These are phyloP conservation scores for Pisolithus microcarpus DNA, from an alignment of 768 basidiomycete species.

Conservation along the genomic window DNA sequence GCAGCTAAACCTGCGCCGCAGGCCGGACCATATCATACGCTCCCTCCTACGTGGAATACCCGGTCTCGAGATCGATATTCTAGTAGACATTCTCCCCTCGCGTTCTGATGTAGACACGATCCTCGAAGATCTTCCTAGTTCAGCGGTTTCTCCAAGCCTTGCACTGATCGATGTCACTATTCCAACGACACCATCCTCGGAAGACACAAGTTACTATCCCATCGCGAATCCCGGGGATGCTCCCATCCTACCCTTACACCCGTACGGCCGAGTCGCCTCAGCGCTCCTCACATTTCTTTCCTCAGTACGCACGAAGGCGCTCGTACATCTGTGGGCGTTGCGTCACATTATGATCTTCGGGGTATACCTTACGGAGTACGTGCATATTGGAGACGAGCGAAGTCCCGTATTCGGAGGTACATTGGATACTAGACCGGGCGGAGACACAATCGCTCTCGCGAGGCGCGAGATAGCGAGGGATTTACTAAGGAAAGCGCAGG, in stretches of 20 bases:
- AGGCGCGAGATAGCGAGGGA: slow-evolving; percentile 24
- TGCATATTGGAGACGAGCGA: slow-evolving; percentile 41
- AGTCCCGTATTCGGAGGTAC: slow-evolving; percentile 42
- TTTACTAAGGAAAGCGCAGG: slow-evolving; percentile 41
- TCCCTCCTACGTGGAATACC: slow-evolving; percentile 30
- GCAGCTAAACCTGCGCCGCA: slow-evolving; percentile 11
- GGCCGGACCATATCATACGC: slow-evolving; percentile 42
- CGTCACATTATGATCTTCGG: slow-evolving; percentile 61
- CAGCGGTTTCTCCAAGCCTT: slow-evolving; percentile 46
- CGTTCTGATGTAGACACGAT: slow-evolving; percentile 39
- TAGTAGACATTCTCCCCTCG: slow-evolving; percentile 49
- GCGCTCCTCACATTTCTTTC: slow-evolving; percentile 51
- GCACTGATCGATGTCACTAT: slow-evolving; percentile 56
- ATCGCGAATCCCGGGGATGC: neutral
- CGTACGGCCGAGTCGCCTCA: slow-evolving; percentile 56
- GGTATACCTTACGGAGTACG: slow-evolving; percentile 55
- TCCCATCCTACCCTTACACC: neutral
- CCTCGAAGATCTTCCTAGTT: slow-evolving; percentile 39
- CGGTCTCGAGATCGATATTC: slow-evolving; percentile 33
- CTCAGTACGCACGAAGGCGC: slow-evolving; percentile 55
- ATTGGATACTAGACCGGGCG: neutral
- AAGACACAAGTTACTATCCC: slow-evolving; percentile 39
- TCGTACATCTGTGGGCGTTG: slow-evolving; percentile 56
- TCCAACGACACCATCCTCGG: slow-evolving; percentile 33
- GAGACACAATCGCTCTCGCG: neutral